Base-by-base conservation (phyloP, 2,329 filamentous ascomycete genomes). In the Thermoascus crustaceus region DNA sequence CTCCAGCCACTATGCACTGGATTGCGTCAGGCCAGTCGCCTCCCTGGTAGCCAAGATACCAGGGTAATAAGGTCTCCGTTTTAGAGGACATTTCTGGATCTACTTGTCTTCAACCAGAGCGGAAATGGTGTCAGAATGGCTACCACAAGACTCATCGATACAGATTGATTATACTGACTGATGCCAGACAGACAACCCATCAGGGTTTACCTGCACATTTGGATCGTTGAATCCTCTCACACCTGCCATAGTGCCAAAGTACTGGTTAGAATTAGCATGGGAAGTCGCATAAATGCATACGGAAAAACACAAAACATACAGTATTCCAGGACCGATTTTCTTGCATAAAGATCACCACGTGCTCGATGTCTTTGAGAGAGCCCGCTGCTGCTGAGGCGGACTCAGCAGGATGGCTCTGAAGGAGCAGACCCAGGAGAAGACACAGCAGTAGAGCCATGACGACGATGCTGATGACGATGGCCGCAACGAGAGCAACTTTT, bases 331-430 rank as follows among this genome's bases (percentile, higher is more conserved):
- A 55, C 26, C 65, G 50, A 37, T 68, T 68, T 42, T 68, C 69
- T 47, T 74, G 71, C 71, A 75, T 75, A 53, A 75, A 75, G 7
- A 75, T 64, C 7, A 75, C 64, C 18, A 75, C 71, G 69, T 76
- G 72, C 16, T 75, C 62, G 38, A 75, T 70, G 38, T 74, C 71
- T 17, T 59, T 60, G 21, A 72, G 54, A 5, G 66, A 67, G 2
- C 58, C 61, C 4, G 58, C 65, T 3, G 40, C 44, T 18, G 48
- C 46, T 8, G 44, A 34, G 26, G 25, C 35, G 11, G 24, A 11
- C 11, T 31, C 26, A 16, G 33, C 39, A 9, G 32, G 46, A 10
- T 32, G 39, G 21, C 40, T 45, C 30, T 35, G 40, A 14, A 52
- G 30, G 7, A 51, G 35, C 25, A 50, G 17, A 5, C 39, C 32